Evolutionary conservation across 768 basidiomycete species (phyloP).

Genomic region (Amylocystis lapponica): DNA sequence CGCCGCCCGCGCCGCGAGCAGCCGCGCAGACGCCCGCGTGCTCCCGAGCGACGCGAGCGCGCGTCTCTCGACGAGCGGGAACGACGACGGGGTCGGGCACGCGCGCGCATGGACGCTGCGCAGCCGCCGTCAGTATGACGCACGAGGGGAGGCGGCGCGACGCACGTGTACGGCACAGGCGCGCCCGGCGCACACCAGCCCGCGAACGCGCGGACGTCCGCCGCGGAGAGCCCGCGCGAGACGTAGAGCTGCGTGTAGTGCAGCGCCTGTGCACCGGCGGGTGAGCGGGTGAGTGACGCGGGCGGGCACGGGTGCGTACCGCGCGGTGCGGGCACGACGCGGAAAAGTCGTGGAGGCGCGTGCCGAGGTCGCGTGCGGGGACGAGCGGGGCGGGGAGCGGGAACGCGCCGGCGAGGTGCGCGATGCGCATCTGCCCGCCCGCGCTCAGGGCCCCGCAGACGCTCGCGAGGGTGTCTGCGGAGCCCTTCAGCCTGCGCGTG

Average conservation of each 20-base stretch:
- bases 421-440: constrained; percentile 48
- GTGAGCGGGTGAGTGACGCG: background rate
- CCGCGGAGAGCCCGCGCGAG: constrained; percentile 50
- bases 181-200: constrained; percentile 31
- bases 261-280: constrained; percentile 7
- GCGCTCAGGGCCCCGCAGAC: constrained; percentile 46
- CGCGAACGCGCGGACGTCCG: constrained; percentile 32
- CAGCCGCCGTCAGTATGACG: constrained; percentile 1
- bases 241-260: constrained; percentile 45
- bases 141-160: constrained; percentile 1
- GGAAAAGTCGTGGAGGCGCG: constrained; percentile 16
- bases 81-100: constrained; percentile 60
- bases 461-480: constrained; percentile 35
- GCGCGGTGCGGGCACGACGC: background rate
- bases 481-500: constrained; percentile 28
- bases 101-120: constrained; percentile 41
- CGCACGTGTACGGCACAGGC: constrained; percentile 36
- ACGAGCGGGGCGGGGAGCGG: constrained; percentile 27
- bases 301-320: background rate
- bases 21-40: constrained; percentile 30
- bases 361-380: constrained; percentile 4
- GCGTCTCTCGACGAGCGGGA: constrained; percentile 32
- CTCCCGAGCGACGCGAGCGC: constrained; percentile 42
- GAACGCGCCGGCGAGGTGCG: constrained; percentile 50
- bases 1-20: constrained; percentile 48